A percentile compares a stretch with the other conserved stretches of the same genome.
Conservation (phyloP, 768 basidiomycete genomes). For the Bullera alba region DNA sequence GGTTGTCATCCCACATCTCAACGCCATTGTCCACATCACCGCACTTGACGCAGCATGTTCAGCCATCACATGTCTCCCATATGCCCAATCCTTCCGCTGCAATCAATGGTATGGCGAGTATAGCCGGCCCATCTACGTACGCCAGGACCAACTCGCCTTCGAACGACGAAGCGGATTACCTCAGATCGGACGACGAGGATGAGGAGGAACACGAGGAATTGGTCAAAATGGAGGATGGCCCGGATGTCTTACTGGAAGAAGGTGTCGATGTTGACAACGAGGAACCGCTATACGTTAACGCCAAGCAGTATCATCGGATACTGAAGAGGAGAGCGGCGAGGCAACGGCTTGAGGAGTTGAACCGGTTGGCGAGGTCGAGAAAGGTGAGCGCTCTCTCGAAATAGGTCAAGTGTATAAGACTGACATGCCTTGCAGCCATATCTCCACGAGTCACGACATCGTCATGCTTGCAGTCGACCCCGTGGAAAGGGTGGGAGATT, state of each 20-base stretch:
- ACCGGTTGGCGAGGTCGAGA: conserved; percentile 81
- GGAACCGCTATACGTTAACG: conserved; percentile 97
- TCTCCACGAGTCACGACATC: conserved; percentile 94
- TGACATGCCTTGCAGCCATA: conserved; percentile 61
- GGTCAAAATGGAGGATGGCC: not conserved
- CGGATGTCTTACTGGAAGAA: conserved; percentile 3
- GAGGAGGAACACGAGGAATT: conserved; percentile 11
- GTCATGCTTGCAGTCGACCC: conserved; percentile 95
- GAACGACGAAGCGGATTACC: not conserved
- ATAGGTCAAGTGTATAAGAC: no score
- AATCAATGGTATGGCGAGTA: not conserved
- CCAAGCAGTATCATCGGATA: conserved; percentile 98
- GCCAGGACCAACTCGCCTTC: not conserved
- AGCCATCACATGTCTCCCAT: no score
- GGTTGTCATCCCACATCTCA: no score
- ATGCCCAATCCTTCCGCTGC: not conserved
- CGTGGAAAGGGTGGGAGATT: conserved; percentile 96
- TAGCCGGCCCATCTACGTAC: conserved; percentile 21
- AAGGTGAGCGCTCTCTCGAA: conserved; percentile 68
- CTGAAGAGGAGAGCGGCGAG: conserved; percentile 88
- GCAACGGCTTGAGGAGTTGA: conserved; percentile 86
- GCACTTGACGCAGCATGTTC: no score
- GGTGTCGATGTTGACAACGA: conserved; percentile 59
- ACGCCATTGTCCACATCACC: no score
- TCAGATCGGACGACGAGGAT: conserved; percentile 13